Evolutionary conservation across 352 stramenopile species (phyloP).

Genomic region (Globisporangium spiculum): DNA sequence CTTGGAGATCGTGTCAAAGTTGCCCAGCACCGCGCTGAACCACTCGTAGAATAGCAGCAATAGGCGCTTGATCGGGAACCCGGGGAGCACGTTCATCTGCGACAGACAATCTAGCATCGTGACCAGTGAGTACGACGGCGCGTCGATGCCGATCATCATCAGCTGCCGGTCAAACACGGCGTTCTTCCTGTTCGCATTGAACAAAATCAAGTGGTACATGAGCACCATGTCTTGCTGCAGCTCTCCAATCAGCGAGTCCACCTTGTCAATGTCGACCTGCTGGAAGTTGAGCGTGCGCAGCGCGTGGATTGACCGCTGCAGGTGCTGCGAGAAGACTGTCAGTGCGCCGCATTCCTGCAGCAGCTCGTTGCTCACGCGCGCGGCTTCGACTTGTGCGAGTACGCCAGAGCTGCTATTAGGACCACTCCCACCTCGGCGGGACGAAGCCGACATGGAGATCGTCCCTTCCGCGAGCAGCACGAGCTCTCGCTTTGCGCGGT

Average conservation of each 20-base stretch:
- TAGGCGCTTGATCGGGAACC: conserved; percentile 78
- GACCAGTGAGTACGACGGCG: conserved; percentile 54
- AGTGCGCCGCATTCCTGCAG: conserved; percentile 72
- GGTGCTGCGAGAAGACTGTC: conserved; percentile 55
- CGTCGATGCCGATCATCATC: conserved; percentile 55
- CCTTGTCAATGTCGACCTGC: conserved; percentile 61
- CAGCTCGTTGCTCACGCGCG: conserved; percentile 63
- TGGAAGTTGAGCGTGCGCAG: conserved; percentile 74
- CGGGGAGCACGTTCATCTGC: conserved; percentile 64
- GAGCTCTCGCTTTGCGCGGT: conserved; percentile 65
- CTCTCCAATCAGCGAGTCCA: conserved; percentile 60
- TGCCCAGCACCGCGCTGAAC: conserved; percentile 55
- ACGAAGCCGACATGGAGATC: conserved; percentile 18
- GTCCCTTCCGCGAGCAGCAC: conserved; percentile 59
- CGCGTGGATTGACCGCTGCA: conserved; percentile 61
- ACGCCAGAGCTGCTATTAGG: neutral
- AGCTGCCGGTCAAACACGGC: conserved; percentile 67
- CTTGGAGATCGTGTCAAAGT: conserved; percentile 44
- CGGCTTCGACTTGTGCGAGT: conserved; percentile 51
- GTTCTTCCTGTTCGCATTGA: conserved; percentile 67
- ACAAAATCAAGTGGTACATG: conserved; percentile 72
- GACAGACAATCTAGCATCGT: conserved; percentile 74
- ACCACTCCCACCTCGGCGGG: conserved; percentile 13
- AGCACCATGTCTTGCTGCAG: conserved; percentile 79
- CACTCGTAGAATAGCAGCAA: conserved; percentile 73